Percentiles rank a stretch among this genome's conserved stretches.
phyloP scores from a whole-genome alignment of 2,329 filamentous ascomycete genomes.

The Scedosporium dehoogii region DNA sequence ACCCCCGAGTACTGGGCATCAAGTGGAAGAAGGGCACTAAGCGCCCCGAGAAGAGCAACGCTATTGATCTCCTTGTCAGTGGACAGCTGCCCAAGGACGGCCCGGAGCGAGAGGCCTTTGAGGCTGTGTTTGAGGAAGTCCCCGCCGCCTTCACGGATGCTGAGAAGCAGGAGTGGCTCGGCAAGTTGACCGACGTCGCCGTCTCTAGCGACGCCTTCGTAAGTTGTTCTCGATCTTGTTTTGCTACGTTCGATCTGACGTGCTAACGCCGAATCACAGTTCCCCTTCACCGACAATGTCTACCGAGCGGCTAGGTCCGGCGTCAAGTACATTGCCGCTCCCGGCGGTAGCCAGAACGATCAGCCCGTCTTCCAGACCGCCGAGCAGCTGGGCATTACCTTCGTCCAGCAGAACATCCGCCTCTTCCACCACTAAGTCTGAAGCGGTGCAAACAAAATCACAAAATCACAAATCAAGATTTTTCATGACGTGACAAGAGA shows the following conservation, averaged over 20 bases:
- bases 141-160: conserved; percentile 71
- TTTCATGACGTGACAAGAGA: not conserved
- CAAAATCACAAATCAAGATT: no score
- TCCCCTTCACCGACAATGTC: conserved; percentile 97
- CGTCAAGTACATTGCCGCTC: conserved; percentile 91
- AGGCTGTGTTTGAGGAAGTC: conserved; percentile 82
- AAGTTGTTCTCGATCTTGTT: conserved; percentile 25
- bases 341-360: conserved; percentile 83
- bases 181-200: conserved; percentile 70
- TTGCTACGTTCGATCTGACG: not conserved
- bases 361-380: conserved; percentile 74
- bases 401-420: conserved; percentile 88
- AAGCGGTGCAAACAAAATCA: no score
- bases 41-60: conserved; percentile 95
- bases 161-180: conserved; percentile 79
- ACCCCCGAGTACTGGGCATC: conserved; percentile 75
- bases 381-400: conserved; percentile 84
- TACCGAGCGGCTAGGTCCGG: conserved; percentile 84
- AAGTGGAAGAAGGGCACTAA: conserved; percentile 98
- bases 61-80: conserved; percentile 89
- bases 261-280: conserved; percentile 39
- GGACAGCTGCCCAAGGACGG: conserved; percentile 78
- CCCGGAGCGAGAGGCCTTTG: conserved; percentile 76
- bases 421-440: conserved; percentile 75
- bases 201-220: conserved; percentile 94